These are phyloP conservation scores for Globisporangium emineosum DNA, from an alignment of 352 stramenopile genomes.

Conservation along the genomic window DNA sequence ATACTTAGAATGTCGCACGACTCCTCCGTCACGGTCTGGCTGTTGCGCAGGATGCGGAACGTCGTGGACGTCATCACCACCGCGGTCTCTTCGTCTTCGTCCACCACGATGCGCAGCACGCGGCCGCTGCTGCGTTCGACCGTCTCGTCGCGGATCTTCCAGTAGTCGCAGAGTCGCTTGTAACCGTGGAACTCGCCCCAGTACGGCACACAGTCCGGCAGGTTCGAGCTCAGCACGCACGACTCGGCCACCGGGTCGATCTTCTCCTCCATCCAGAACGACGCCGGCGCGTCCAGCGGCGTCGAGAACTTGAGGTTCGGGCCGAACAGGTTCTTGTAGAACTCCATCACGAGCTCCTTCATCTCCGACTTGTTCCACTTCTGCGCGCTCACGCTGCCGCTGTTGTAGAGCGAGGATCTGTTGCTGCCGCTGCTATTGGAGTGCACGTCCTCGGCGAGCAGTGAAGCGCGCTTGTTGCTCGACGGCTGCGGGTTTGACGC, in stretches of 20 bases:
- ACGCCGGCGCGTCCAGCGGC: slow-evolving; percentile 66
- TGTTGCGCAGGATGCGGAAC: slow-evolving; percentile 85
- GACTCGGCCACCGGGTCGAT: slow-evolving; percentile 68
- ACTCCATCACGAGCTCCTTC: slow-evolving; percentile 69
- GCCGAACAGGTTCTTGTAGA: slow-evolving; percentile 79
- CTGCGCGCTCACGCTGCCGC: slow-evolving; percentile 25
- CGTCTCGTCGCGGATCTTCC: slow-evolving; percentile 86
- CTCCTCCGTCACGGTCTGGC: slow-evolving; percentile 81
- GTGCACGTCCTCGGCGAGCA: slow-evolving; percentile 38
- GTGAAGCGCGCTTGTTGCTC: slow-evolving; percentile 51
- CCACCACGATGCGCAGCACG: slow-evolving; percentile 77
- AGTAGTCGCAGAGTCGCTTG: slow-evolving; percentile 85
- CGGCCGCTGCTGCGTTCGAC: slow-evolving; percentile 78
- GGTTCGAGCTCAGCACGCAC: slow-evolving; percentile 81
- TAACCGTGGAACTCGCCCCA: slow-evolving; percentile 88
- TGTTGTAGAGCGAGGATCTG: slow-evolving; percentile 11
- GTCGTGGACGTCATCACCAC: slow-evolving; percentile 88
- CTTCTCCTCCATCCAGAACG: slow-evolving; percentile 85
- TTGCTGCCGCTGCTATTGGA: slow-evolving; percentile 20
- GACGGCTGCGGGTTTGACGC: slow-evolving; percentile 35
- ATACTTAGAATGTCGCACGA: slow-evolving; percentile 85
- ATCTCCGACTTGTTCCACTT: slow-evolving; percentile 70
- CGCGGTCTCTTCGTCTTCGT: slow-evolving; percentile 84
- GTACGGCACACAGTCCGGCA: slow-evolving; percentile 82
- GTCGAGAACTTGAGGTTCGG: slow-evolving; percentile 79